These are phyloP conservation scores for Aspergillus panamensis DNA, from an alignment of 495 filamentous ascomycete species.

Conservation along the genomic window DNA sequence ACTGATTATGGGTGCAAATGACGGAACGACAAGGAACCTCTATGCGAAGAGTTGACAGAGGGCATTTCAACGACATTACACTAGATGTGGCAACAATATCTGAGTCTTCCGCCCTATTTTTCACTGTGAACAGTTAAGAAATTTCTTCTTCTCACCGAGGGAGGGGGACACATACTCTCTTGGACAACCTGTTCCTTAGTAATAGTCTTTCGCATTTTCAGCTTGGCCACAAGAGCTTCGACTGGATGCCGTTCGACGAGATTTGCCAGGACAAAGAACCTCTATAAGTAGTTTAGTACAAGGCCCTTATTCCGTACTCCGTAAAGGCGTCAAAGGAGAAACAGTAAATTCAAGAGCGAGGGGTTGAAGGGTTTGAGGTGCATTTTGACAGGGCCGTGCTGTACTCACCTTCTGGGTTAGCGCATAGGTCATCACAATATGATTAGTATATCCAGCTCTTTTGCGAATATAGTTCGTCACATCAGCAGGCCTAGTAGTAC, in stretches of 20 bases:
- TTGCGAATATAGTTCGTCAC: slow-evolving; percentile 74
- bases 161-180: slow-evolving; percentile 63
- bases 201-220: slow-evolving; percentile 67
- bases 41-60: slow-evolving; percentile 80
- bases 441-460: slow-evolving; percentile 66
- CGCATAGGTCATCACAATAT: slow-evolving; percentile 83
- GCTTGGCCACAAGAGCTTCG: slow-evolving; percentile 63
- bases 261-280: slow-evolving; percentile 69
- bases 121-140: slow-evolving; percentile 53
- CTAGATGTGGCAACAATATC: slow-evolving; percentile 86
- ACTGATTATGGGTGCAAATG: slow-evolving; percentile 84
- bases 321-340: neutral
- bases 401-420: slow-evolving; percentile 73
- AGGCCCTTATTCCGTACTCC: neutral
- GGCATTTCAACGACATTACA: slow-evolving; percentile 88
- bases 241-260: slow-evolving; percentile 71
- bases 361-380: slow-evolving; percentile 3
- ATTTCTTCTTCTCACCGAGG: neutral
- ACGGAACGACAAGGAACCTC: slow-evolving; percentile 73
- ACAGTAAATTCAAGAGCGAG: neutral
- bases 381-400: slow-evolving; percentile 2
- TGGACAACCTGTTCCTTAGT: slow-evolving; percentile 73
- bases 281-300: slow-evolving; percentile 47
- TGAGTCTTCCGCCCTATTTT: slow-evolving; percentile 74
- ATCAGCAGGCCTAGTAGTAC: slow-evolving; percentile 88